Conservation (phyloP, 1,284 basidiomycete genomes). For the Ceratobasidium sp. region DNA sequence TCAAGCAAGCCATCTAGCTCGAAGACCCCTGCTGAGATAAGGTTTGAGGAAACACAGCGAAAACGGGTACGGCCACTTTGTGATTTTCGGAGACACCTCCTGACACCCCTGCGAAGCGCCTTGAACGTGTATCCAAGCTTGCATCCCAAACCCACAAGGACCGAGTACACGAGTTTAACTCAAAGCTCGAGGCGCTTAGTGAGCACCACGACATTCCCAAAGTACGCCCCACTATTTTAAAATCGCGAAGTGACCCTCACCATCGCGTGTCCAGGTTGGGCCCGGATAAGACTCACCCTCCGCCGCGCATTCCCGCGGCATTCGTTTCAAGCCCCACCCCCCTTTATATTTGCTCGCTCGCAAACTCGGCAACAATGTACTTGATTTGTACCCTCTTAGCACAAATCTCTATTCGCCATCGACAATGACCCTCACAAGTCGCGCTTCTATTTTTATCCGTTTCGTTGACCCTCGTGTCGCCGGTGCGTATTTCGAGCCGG, state of each 20-base stretch:
- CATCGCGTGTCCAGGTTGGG: conserved; percentile 50
- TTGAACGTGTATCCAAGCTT: conserved; percentile 81
- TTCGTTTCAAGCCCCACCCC: neutral
- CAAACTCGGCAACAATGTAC: neutral
- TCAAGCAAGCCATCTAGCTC: conserved; percentile 52
- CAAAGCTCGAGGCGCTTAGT: conserved; percentile 86
- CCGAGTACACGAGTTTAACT: conserved; percentile 91
- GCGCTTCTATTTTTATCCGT: neutral
- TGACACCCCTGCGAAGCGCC: conserved; percentile 64
- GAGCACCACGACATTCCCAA: conserved; percentile 96
- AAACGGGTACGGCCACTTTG: conserved; percentile 71
- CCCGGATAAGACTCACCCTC: conserved; percentile 48
- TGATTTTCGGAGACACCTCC: conserved; percentile 41
- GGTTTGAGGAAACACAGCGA: conserved; percentile 87
- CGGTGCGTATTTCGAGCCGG: too few relatives aligned
- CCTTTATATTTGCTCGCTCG: neutral
- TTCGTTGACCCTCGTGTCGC: neutral
- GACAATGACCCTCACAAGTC: too few relatives aligned
- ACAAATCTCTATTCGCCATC: neutral
- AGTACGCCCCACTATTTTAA: conserved; percentile 57
- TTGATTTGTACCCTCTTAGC: neutral
- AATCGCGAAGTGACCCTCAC: conserved; percentile 19
- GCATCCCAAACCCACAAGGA: conserved; percentile 95
- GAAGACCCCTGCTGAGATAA: conserved; percentile 90
- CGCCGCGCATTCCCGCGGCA: neutral